Conservation (phyloP, 1,284 basidiomycete species). For the Irpex lacteus region DNA sequence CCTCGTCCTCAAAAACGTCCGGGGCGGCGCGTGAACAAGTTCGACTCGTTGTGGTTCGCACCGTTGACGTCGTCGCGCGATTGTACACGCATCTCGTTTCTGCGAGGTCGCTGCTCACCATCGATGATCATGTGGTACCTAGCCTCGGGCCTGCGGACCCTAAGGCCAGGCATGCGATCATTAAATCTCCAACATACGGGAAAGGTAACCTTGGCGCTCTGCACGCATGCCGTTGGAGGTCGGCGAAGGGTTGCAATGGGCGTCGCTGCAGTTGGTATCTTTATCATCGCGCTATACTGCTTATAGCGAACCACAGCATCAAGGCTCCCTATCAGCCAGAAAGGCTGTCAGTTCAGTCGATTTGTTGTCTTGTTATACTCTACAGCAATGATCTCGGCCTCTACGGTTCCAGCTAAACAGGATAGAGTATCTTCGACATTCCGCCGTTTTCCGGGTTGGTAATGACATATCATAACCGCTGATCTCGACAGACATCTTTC, state of each 20-base stretch:
- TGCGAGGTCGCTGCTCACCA: not conserved
- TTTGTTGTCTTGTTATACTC: not conserved
- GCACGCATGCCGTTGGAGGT: not conserved
- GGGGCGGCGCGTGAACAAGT: not conserved
- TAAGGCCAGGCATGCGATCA: not conserved
- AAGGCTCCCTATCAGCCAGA: not conserved
- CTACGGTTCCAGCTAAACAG: not conserved
- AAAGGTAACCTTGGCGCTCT: not conserved
- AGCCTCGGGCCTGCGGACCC: conserved; percentile 1
- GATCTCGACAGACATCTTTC: not conserved
- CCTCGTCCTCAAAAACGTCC: not conserved
- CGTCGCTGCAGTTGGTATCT: not conserved
- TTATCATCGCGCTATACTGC: conserved; percentile 2
- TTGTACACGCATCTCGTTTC: not conserved
- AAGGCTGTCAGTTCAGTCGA: not conserved
- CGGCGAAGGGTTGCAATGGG: not conserved
- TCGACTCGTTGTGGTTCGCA: not conserved
- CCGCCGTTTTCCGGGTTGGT: not conserved
- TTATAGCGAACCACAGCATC: not conserved
- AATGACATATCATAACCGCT: not conserved
- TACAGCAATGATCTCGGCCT: not conserved
- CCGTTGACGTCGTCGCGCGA: not conserved
- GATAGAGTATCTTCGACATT: not conserved
- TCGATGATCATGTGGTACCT: conserved; percentile 5
- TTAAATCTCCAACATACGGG: not conserved